phyloP scores from a whole-genome alignment of 2,329 filamentous ascomycete species.

The Sporothrix protearum region DNA sequence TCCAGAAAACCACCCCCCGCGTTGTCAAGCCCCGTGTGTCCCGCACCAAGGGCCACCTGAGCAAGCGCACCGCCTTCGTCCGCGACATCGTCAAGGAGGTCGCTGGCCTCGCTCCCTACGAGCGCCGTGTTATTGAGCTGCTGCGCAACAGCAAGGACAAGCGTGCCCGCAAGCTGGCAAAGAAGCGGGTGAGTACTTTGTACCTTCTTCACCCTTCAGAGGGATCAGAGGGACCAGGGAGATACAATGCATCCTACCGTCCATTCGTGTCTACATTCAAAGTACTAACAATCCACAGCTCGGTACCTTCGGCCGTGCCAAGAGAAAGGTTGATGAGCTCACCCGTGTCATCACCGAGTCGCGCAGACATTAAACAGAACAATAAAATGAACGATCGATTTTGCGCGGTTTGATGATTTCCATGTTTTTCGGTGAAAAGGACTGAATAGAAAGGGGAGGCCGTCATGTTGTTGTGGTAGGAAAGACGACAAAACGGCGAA shows the following conservation, averaged over 20 bases:
- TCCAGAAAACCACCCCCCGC: conserved; percentile 75
- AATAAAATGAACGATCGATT: conserved; percentile 2
- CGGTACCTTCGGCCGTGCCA: conserved; percentile 97
- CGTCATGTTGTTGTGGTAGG: not conserved
- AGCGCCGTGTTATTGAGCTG: conserved; percentile 98
- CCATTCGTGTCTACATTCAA: not conserved
- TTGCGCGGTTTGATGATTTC: conserved; percentile 2
- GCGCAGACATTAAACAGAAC: conserved; percentile 61
- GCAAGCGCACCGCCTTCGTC: conserved; percentile 95
- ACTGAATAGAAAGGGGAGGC: not conserved
- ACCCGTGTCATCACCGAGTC: conserved; percentile 96
- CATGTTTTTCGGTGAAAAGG: not conserved
- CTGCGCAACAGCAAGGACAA: conserved; percentile 99
- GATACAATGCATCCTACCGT: not conserved
- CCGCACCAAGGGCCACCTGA: conserved; percentile 90
- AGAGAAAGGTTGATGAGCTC: conserved; percentile 99
- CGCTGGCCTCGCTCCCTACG: conserved; percentile 88
- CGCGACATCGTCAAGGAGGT: conserved; percentile 98
- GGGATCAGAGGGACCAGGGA: too few relatives aligned
- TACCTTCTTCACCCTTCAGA: too few relatives aligned
- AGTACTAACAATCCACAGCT: conserved; percentile 53
- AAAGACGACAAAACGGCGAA: not conserved
- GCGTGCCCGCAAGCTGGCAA: conserved; percentile 96
- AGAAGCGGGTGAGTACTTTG: conserved; percentile 81
- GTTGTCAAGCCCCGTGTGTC: conserved; percentile 75